These are phyloP conservation scores for Aristolochia fimbriata DNA, from an alignment of 164 flowering plant species.

Conservation along the genomic window DNA sequence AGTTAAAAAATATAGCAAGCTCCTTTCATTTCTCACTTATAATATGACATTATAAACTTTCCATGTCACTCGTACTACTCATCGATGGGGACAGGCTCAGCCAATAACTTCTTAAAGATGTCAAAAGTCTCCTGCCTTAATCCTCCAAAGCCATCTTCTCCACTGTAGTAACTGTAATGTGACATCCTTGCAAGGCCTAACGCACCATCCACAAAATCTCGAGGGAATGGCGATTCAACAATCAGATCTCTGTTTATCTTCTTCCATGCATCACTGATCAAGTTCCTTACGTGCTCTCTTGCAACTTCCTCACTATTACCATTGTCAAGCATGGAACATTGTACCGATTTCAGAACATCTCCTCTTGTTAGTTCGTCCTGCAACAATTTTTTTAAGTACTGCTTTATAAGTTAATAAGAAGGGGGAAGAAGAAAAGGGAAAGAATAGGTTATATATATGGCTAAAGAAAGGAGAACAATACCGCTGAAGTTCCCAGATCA, in stretches of 20 bases:
- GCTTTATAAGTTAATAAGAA: not conserved
- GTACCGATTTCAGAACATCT: constrained; percentile 11
- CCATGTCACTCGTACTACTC: too few relatives aligned
- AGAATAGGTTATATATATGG: not conserved
- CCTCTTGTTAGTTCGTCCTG: constrained; percentile 12
- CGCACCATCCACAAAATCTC: constrained; percentile 4
- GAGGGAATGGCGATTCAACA: constrained; percentile 3
- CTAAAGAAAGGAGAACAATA: too few relatives aligned
- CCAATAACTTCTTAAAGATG: not conserved
- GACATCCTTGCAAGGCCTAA: constrained; percentile 5
- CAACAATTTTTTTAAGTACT: too few relatives aligned
- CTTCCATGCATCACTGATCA: constrained; percentile 12
- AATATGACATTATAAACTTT: too few relatives aligned
- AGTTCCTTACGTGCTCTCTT: constrained; percentile 4
- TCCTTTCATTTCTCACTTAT: too few relatives aligned
- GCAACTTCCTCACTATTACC: constrained; percentile 9
- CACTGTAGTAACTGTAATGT: constrained; percentile 5
- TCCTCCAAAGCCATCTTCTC: constrained; percentile 6
- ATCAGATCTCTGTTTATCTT: constrained; percentile 11
- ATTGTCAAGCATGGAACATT: constrained; percentile 11
- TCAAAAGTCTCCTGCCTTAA: not conserved
- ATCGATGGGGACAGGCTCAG: not conserved
- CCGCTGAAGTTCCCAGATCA: constrained; percentile 33
- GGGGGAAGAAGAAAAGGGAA: not conserved
- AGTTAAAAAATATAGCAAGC: too few relatives aligned